A percentile compares a stretch with the other conserved stretches of the same genome.
phyloP scores from a whole-genome alignment of 495 filamentous ascomycete genomes.

The Penicillium dipodomyicola region DNA sequence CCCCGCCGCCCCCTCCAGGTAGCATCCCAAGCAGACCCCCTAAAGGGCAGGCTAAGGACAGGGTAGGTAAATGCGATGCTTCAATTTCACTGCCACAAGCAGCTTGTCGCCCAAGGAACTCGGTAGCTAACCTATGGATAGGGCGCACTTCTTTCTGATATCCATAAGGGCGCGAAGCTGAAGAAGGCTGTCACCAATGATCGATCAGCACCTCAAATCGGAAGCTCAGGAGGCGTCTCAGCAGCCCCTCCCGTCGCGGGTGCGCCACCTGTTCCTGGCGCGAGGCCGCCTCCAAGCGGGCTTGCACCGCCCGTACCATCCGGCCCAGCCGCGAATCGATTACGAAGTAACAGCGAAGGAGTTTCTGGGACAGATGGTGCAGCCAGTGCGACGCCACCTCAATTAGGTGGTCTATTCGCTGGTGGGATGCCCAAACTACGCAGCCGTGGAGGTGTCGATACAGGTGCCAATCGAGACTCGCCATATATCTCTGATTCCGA shows the following conservation, averaged over 20 bases:
- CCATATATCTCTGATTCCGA: constrained; percentile 81
- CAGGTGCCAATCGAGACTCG: constrained; percentile 74
- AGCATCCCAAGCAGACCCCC: constrained; percentile 48
- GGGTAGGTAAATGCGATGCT: constrained; percentile 46
- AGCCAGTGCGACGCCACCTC: constrained; percentile 56
- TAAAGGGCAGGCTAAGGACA: constrained; percentile 46
- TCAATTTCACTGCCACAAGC: background rate
- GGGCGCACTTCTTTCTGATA: constrained; percentile 88
- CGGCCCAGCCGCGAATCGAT: constrained; percentile 53
- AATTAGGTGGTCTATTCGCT: constrained; percentile 85
- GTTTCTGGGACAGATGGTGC: constrained; percentile 44
- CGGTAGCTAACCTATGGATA: constrained; percentile 43
- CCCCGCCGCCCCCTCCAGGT: constrained; percentile 62
- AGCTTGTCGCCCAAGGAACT: background rate
- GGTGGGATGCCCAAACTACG: constrained; percentile 94
- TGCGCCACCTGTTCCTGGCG: constrained; percentile 78
- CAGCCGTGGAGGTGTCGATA: constrained; percentile 86
- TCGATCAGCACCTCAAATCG: constrained; percentile 78
- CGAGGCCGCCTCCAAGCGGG: constrained; percentile 59
- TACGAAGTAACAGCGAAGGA: constrained; percentile 80
- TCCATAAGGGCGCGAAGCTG: constrained; percentile 73
- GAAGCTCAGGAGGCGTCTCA: constrained; percentile 51
- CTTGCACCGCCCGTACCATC: constrained; percentile 74
- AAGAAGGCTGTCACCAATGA: constrained; percentile 95
- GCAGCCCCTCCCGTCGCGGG: constrained; percentile 61